phyloP scores from a whole-genome alignment of 192 early-diverging fungal genomes.

The Bifiguratus adelaidae region DNA sequence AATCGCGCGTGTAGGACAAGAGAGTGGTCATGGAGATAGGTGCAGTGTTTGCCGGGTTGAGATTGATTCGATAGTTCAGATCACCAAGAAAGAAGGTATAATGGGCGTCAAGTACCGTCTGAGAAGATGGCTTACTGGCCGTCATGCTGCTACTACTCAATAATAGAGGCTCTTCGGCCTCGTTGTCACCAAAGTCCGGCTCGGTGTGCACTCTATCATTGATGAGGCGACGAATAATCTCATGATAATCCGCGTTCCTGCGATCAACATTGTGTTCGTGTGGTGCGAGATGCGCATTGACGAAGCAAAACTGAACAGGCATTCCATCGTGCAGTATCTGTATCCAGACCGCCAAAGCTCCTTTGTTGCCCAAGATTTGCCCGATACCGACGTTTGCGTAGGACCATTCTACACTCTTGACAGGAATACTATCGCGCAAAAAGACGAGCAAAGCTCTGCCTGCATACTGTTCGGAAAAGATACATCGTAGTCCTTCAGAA shows the following conservation, averaged over 20 bases:
- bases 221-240: slow-evolving; percentile 14
- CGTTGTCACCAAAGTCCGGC: background rate
- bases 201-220: slow-evolving; percentile 8
- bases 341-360: slow-evolving; percentile 18
- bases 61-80: slow-evolving; percentile 23
- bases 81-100: slow-evolving; percentile 24
- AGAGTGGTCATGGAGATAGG: slow-evolving; percentile 13
- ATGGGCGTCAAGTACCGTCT: slow-evolving; percentile 17
- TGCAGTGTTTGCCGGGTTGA: slow-evolving; percentile 12
- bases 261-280: slow-evolving; percentile 19
- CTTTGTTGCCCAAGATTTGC: slow-evolving; percentile 26
- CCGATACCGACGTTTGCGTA: slow-evolving; percentile 16
- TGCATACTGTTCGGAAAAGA: slow-evolving; percentile 10
- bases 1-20: slow-evolving; percentile 9
- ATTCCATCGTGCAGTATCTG: slow-evolving; percentile 3
- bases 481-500: slow-evolving; percentile 14
- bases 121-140: background rate
- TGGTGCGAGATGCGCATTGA: slow-evolving; percentile 22
- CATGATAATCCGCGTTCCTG: slow-evolving; percentile 20
- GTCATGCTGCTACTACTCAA: background rate
- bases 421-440: slow-evolving; percentile 14
- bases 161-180: background rate
- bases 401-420: slow-evolving; percentile 11
- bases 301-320: slow-evolving; percentile 18
- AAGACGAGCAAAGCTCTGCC: slow-evolving; percentile 25